Evolutionary conservation across 2,329 filamentous ascomycete genomes (phyloP), one percentile per base, ranked within the genome.

Genomic region (Botryotinia globosa): DNA sequence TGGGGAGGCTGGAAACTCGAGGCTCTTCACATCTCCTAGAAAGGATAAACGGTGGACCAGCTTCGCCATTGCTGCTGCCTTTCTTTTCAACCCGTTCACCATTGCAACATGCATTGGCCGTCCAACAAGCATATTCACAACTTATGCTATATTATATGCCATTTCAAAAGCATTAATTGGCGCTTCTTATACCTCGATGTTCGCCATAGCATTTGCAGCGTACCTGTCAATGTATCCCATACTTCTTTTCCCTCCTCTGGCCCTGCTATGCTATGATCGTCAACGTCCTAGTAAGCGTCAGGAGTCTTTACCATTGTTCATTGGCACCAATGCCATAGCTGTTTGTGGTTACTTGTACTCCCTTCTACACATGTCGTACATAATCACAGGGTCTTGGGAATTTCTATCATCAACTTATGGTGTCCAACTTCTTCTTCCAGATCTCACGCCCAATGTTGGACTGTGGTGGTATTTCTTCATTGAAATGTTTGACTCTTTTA

Each of bases 381-480:
- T 92, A 45, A 84, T 97, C 58, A 93, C 92, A 1, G 90, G 89
- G 74, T 97, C 94, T 2, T 97, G 93, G 92, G 90, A 94, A 75
- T 99, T 98, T 79, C 82, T 98, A 32, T 83, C 87, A 12, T 94
- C 94, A 32, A 98, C 96, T 0, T 99, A 99, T 82, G 94, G 95
- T 77, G 93, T 97, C 64, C 94, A 97, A 78, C 87, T 99, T 54
- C 90, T 96, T 1, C 88, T 99, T 4, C 93, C 94, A 14, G 96
- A 99, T 80, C 86, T 99, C 58, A 97, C 95, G 0, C 96, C 96
- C 20, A 99, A 98, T 77, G 92, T 97, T 44, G 96, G 96, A 1
- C 86, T 99, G 1, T 99, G 96, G 96, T 99, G 96, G 96, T 99
- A 99, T 83, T 99, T 99, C 84, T 98, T 99, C 81, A 97, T 97